Base-by-base conservation (phyloP, 768 basidiomycete species). In the Gloeostereum incarnatum region DNA sequence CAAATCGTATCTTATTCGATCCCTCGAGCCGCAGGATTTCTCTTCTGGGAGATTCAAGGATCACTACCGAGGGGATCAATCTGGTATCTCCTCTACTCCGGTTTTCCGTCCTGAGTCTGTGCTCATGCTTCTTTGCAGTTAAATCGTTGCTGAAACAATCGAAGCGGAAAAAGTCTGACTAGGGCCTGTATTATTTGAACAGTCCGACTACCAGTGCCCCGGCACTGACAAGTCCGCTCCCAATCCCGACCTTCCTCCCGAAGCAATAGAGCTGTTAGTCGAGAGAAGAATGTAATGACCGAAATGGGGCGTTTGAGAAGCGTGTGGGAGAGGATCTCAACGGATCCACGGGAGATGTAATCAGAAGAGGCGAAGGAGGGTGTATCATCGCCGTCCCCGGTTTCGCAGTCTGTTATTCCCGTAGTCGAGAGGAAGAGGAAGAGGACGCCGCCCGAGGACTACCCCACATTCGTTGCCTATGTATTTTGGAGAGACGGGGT, bases 271-370 rank as follows among this genome's bases (percentile, higher is more conserved):
- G 8, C 32, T 54, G 34, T 55, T 85, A 34, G 53, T 64, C 32
- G 42, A 3, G 84, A 85, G 57, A 61, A 62, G 22, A 73, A 69
- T 47, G 56, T 87, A 27, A 73, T 67, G 56, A 66, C 60, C 37
- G 70, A 71, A 27, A 56, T 51, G 1, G 78, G 75, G 10, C 79
- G 77, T n/a, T 59, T 82, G 38, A 58, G 59, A 48, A 68, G 55
- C 25, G 69, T 64, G 6, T 78, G 75, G 73, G 65, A 75, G 38
- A 57, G 47, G 1, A 70, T 69, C 17, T 8, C 35, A 31, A 29
- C 40, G 45, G 41, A 45, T 9, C 32, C 49, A 27, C 40, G 47
- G 35, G 46, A 9, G 21, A 18, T 13, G 22, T n/a, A 22, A n/a
- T 30, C 35, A 13, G 36, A 27, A 26, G 31, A 33, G 18, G 38